Base-by-base conservation (phyloP, 2,329 filamentous ascomycete species). In the Periglandula ipomoeae region DNA sequence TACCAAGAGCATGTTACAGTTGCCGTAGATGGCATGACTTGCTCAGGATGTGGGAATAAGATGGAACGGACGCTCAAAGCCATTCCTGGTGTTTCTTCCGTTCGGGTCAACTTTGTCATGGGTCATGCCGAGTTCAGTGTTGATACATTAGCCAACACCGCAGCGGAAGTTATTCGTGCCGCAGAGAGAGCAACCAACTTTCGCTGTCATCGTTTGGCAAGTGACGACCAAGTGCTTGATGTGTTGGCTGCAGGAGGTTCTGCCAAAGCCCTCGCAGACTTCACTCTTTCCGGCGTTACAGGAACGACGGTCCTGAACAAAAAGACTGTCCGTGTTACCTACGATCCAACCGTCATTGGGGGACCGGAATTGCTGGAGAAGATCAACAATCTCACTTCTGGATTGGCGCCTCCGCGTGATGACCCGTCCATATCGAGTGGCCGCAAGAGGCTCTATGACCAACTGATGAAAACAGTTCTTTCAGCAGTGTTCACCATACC, bases 101-200 rank as follows among this genome's bases (percentile, higher is more conserved):
- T 62, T 2, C 60, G 56, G 0, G 64, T 69, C 51, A 68, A 68
- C 49, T 69, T 69, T 34, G 63, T 69, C 53, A 63, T 64, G 56
- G 65, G 65, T 4, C 61, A 57, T 6, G 67, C 59, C 37, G 65
- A 68, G 19, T 63, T 69, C 42, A 53, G 45, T 5, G 23, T 67
- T 2, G 58, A 67, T 41, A 48, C 49, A 0, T 51, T 55, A 1
- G 41, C 57, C 8, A 58, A 53, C 8, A 59, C 53, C 2, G 54
- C 54, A 1, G 60, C 63, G 4, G 55, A 62, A 4, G 57, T 64
- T 15, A 54, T 66, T 5, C 58, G 55, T 23, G 49, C 44, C 35
- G 56, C 53, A 1, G 58, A 62, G 35, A 53, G 45, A 17, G 59
- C 57, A 11, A 66, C 59, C 2, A 64, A 62, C 1, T 68, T 68